Base-by-base conservation (phyloP, 169 alveolate genomes). In the Babesia caballi region DNA sequence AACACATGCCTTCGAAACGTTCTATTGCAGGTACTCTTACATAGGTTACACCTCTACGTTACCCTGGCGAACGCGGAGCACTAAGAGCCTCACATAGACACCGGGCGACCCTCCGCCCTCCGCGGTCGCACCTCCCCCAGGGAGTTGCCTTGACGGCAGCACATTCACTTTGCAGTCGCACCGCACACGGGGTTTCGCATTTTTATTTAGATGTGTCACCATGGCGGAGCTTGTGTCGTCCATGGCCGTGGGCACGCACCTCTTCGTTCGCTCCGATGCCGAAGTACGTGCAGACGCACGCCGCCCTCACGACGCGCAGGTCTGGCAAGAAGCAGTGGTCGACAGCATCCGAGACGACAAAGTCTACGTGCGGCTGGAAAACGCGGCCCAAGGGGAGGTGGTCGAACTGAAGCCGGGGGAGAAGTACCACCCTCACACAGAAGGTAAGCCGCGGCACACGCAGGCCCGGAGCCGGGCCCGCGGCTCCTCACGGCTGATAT, bases 261-360 rank as follows among this genome's bases (percentile, higher is more conserved):
- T 78, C 66, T 78, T 78, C 52, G 86, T 78, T 51, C 70, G 72
- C 23, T 78, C 81, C 41, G 72, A 78, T 14, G 41, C 76, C 9
- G 72, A 44, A 75, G 86, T 78, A 67, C 32, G 59, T 65, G 42
- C 65, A 15, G 21, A 19, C 27, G 25, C 19, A n/a, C 32, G n/a
- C 30, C 9, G 17, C 15, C 21, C 53, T 49, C 14, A 72, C 4
- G 41, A 6, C 53, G 33, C 19, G 30, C 44, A 78, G 86, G 82
- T 78, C 11, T 78, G 86, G 86, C 72, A 56, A 51, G 82, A 69
- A 33, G 86, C 76, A n/a, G 69, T 68, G 0, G 86, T 78, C 19
- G 86, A 78, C 44, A 51, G 27, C 35, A 63, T 78, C 17, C 42
- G 47, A 12, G 74, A 60, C 27, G 66, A 66, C 11, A 46, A 32